Base-by-base conservation (phyloP, 768 basidiomycete genomes). In the Russula sp. region DNA sequence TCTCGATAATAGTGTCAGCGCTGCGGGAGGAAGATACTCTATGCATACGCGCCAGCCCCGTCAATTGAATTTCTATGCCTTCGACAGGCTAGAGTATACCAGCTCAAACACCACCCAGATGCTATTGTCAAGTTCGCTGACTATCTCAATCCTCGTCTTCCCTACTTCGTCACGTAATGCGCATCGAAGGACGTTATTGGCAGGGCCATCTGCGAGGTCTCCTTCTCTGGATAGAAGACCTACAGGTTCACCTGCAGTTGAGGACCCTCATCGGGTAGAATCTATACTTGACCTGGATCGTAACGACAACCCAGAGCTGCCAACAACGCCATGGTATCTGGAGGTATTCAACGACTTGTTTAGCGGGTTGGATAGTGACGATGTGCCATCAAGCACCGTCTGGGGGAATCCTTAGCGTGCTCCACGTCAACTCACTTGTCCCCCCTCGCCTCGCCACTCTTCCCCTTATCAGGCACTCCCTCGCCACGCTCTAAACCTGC, bases 41-140 rank as follows among this genome's bases (percentile, higher is more conserved):
- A 74, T 89, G 42, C 84, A 89, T 40, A 68, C 70, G 51, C 81
- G 89, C 20, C 74, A 79, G 37, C 71, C 78, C 42, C 75, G 79
- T 20, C 89, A 91, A 69, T 63, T 84, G 16, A 78, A 81, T 13
- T 89, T 89, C 1, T 91, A 85, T 67, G 77, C 76, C 11, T 78
- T 79, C 39, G 88, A 90, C 62, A 75, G 80, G 56, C 47, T 75
- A 11, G 45, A 73, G 42, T 90, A 90, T 70, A 72, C 14, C 77
- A 79, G 55, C 72, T 90, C 65, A 77, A 76, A 35, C 66, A 70
- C 0, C 80, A 79, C 64, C 88, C 87, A 3, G 89, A 90, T 22
- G 89, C 89, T 1, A 82, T 90, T 48, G 78, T 91, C 50, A 84
- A 81, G 59, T 60, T 78, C 31, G 73, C 69, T 52, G 78, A 77